Conservation (phyloP, 2,329 filamentous ascomycete species). For the Epichloe festucae region DNA sequence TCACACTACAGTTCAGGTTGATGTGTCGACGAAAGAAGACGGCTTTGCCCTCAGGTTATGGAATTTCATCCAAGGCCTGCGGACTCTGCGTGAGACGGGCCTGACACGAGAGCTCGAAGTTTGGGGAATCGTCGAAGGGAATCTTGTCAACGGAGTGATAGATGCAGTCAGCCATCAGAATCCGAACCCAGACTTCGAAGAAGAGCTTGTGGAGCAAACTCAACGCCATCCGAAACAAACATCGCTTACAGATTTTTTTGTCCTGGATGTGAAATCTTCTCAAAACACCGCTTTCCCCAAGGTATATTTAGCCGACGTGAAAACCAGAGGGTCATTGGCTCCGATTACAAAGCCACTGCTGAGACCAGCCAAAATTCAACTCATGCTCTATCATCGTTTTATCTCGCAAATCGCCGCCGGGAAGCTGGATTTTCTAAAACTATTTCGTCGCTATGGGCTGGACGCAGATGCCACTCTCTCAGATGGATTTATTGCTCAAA, state of each 20-base stretch:
- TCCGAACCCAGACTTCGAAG: slow-evolving; percentile 59
- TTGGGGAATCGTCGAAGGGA: slow-evolving; percentile 72
- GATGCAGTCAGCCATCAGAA: slow-evolving; percentile 71
- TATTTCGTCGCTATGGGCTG: slow-evolving; percentile 62
- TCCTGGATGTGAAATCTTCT: slow-evolving; percentile 10
- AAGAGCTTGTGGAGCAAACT: slow-evolving; percentile 31
- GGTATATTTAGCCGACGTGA: slow-evolving; percentile 76
- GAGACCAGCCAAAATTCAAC: slow-evolving; percentile 68
- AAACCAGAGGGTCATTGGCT: slow-evolving; percentile 58
- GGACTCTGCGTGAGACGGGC: slow-evolving; percentile 57
- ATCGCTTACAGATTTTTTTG: slow-evolving; percentile 29
- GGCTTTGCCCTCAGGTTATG: slow-evolving; percentile 70
- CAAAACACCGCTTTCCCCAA: slow-evolving; percentile 11
- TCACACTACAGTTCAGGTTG: slow-evolving; percentile 61
- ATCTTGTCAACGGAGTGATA: slow-evolving; percentile 80
- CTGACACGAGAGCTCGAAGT: slow-evolving; percentile 66
- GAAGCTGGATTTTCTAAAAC: slow-evolving; percentile 51
- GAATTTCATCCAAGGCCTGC: slow-evolving; percentile 80
- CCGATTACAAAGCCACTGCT: slow-evolving; percentile 55
- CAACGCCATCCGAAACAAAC: slow-evolving; percentile 19
- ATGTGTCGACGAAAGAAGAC: slow-evolving; percentile 65
- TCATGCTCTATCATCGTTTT: slow-evolving; percentile 81
- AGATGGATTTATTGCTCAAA: slow-evolving; percentile 64
- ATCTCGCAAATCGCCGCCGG: slow-evolving; percentile 64
- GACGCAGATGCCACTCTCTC: slow-evolving; percentile 56